Evolutionary conservation across 805 yeast genomes (phyloP).

Genomic region (Barnettozyma populi): DNA sequence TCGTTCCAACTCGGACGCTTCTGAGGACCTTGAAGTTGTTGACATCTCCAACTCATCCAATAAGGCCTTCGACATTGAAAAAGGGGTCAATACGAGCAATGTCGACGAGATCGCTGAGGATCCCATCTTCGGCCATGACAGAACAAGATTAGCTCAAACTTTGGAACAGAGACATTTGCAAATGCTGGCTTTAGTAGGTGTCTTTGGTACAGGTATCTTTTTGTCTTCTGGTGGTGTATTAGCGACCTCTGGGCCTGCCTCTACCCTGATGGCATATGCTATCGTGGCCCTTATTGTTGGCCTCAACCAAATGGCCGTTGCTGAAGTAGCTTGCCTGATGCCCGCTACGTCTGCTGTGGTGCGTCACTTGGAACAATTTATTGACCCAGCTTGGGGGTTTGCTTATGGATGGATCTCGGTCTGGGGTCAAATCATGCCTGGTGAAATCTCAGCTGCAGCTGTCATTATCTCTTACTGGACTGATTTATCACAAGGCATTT

Average conservation of each 20-base stretch:
- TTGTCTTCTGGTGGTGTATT: constrained; percentile 34
- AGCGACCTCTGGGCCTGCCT: constrained; percentile 30
- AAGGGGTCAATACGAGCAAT: background rate
- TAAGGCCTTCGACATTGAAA: background rate
- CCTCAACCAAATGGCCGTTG: constrained; percentile 34
- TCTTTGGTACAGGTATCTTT: constrained; percentile 40
- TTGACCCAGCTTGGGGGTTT: constrained; percentile 41
- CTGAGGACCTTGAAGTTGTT: constrained; percentile 2
- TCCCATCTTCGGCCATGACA: constrained; percentile 12
- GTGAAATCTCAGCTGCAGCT: constrained; percentile 40
- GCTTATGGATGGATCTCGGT: constrained; percentile 40
- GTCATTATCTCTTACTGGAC: constrained; percentile 43
- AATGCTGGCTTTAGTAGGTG: constrained; percentile 44
- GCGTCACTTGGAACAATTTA: constrained; percentile 32
- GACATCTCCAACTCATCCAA: constrained; percentile 1
- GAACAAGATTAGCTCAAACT: constrained; percentile 9
- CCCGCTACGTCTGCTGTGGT: constrained; percentile 34
- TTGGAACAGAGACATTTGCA: constrained; percentile 34
- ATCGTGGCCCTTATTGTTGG: constrained; percentile 33
- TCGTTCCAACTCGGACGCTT: background rate
- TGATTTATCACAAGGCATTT: constrained; percentile 37
- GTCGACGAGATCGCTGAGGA: constrained; percentile 3
- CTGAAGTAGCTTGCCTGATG: constrained; percentile 33
- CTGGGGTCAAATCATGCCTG: constrained; percentile 37
- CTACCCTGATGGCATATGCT: constrained; percentile 29